A percentile compares a stretch with the other conserved stretches of the same genome.
These are phyloP conservation scores for Knoxia roxburghii DNA, from an alignment of 257 asterid species.

Conservation along the genomic window DNA sequence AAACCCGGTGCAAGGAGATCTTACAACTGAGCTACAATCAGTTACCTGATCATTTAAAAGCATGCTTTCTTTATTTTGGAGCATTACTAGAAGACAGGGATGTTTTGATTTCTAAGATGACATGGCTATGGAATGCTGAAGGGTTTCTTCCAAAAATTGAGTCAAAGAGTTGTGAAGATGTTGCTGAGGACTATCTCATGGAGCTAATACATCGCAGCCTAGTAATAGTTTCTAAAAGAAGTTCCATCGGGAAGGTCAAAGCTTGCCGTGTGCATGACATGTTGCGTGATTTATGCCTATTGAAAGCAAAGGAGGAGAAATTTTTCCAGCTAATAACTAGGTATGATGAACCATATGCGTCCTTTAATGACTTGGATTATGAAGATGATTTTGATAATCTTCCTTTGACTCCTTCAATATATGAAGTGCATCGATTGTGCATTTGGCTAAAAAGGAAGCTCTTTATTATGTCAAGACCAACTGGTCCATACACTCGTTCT, in stretches of 20 bases:
- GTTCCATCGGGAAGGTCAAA: not conserved
- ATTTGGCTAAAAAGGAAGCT: not conserved
- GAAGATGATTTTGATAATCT: not conserved
- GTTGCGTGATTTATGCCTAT: conserved; percentile 7
- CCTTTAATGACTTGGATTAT: not conserved
- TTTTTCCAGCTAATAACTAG: not conserved
- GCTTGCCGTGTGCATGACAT: conserved; percentile 18
- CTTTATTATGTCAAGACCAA: not conserved
- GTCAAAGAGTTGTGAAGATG: not conserved
- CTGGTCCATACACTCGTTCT: not conserved
- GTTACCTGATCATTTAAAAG: conserved; percentile 2
- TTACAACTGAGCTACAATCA: conserved; percentile 15
- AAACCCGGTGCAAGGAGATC: not conserved
- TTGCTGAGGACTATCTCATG: conserved; percentile 6
- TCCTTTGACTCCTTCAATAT: not conserved
- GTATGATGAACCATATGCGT: not conserved
- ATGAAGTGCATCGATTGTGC: not conserved
- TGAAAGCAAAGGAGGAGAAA: not conserved
- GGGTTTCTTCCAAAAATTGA: not conserved
- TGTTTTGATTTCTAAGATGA: not conserved
- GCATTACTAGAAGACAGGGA: not conserved
- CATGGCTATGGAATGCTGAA: conserved; percentile 14
- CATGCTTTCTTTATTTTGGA: conserved; percentile 11
- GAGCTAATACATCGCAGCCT: conserved; percentile 12
- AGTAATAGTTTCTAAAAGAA: not conserved